Base-by-base conservation (phyloP, 73 alveolate species). In the Paramecium pentaurelia region DNA sequence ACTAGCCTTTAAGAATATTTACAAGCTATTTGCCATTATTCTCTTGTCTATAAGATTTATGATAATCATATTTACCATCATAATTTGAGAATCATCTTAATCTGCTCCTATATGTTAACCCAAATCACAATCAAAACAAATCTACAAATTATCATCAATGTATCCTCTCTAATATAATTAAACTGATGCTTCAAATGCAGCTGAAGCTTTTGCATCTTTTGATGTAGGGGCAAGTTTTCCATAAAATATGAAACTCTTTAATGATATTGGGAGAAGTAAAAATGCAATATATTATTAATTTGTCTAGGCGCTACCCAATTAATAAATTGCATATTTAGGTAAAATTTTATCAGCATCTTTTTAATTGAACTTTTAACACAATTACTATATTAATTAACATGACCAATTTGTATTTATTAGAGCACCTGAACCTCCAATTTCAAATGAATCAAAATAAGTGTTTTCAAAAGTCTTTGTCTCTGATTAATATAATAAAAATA, bases 61-160 rank as follows among this genome's bases (percentile, higher is more conserved):
- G 16, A 40, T 40, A 7, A 73, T 6, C 2, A 32, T 38, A 80
- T 16, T 20, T 80, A 80, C 91, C 91, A 80, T 80, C 25, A 32
- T 42, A 12, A 80, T 42, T 32, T 80, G 8, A 18, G 71, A 80
- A 27, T 80, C 91, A 45, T 80, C 73, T 36, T 80, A 14, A 80
- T 80, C 91, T 18, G 91, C 91, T 10, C 91, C 91, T 0, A 80
- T 45, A 47, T 80, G 91, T 42, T 22, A 22, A 10, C 91, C 91
- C 16, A 80, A 32, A 45, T 49, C 91, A 45, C 22, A 20, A 6
- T 25, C 42, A 27, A 14, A 27, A 45, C 44, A n/a, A 1, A 32
- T 25, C n/a, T 47, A 4, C 8, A 80, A 47, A 27, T 45, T 49
- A 1, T 27, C 44, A 49, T 42, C 75, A n/a, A 80, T 11, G 18